These are phyloP conservation scores for Sclerotinia spermophila DNA, from an alignment of 2,329 filamentous ascomycete species.

Conservation along the genomic window DNA sequence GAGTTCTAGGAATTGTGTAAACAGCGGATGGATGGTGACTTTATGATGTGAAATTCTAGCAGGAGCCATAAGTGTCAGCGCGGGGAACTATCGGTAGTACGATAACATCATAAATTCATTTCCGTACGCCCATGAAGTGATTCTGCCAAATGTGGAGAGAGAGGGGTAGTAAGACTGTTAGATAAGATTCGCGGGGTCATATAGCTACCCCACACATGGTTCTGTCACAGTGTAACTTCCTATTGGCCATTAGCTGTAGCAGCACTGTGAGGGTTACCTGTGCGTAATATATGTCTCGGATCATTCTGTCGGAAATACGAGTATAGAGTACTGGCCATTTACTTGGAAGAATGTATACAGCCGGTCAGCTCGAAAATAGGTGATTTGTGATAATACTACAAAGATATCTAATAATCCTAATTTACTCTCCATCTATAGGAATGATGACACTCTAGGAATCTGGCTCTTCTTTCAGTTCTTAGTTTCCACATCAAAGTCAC, in stretches of 20 bases:
- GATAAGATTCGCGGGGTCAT: neutral
- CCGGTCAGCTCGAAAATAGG: neutral
- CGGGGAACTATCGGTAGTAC: neutral
- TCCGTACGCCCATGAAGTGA: neutral
- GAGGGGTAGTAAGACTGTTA: too few species aligned
- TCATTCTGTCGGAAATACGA: neutral
- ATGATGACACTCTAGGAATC: neutral
- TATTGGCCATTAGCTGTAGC: neutral
- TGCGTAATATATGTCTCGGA: neutral
- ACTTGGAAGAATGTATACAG: neutral
- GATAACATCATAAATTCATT: neutral
- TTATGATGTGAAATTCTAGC: neutral
- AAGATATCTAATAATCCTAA: neutral
- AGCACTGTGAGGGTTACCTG: neutral
- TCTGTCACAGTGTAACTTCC: neutral
- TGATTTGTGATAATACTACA: neutral
- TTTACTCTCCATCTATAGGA: neutral
- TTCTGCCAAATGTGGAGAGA: neutral
- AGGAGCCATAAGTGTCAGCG: neutral
- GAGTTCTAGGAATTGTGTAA: neutral
- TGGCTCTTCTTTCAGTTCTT: neutral
- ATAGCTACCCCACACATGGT: neutral
- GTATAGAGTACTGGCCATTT: neutral
- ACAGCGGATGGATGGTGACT: neutral
- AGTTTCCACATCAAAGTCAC: neutral